Base-by-base conservation (phyloP, 202 grass and related monocot genomes). In the Zizania palustris region DNA sequence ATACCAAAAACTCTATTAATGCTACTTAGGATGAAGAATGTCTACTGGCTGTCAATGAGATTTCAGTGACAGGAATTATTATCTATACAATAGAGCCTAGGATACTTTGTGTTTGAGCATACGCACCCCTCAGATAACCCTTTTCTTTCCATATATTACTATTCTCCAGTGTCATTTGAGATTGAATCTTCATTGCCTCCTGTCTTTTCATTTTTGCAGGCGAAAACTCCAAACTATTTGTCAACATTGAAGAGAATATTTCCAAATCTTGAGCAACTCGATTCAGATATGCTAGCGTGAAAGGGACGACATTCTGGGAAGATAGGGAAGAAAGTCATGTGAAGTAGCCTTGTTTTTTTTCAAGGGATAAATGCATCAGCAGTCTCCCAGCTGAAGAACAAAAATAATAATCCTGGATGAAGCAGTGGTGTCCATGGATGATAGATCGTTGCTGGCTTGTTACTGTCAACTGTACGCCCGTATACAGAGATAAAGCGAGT, bases 261-360 rank as follows among this genome's bases (percentile, higher is more conserved):
- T 87, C 91, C 87, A 65, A 98, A 95, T 28, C 81, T 98, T 18
- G 88, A 94, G 67, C 95, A 97, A 63, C 75, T 98, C 20, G 95
- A 98, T 90, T 95, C 91, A 19, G 87, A 99, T 71, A 92, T 99
- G 65, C 64, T 93, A 55, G 63, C 92, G 58, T 97, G 73, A 93
- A 66, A 41, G 36, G 11, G 21, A 14, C 14, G 7, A 57, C 67
- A 50, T 18, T 1, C 45, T 63, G 3, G 42, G 51, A 44, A 69
- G 67, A 59, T 50, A 58, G 7, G 50, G 59, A 44, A 64, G 67
- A 59, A 28, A 58, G 41, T 81, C 14, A 15, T 21, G 46, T 7
- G 28, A 65, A 79, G 11, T 22, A 45, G 51, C 59, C 45, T 35
- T 0, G 16, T 35, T 57, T 28, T 36, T 37, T n/a, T 16, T 18